Conservation (phyloP, 1,284 basidiomycete genomes). For the Agroathelia rolfsii region DNA sequence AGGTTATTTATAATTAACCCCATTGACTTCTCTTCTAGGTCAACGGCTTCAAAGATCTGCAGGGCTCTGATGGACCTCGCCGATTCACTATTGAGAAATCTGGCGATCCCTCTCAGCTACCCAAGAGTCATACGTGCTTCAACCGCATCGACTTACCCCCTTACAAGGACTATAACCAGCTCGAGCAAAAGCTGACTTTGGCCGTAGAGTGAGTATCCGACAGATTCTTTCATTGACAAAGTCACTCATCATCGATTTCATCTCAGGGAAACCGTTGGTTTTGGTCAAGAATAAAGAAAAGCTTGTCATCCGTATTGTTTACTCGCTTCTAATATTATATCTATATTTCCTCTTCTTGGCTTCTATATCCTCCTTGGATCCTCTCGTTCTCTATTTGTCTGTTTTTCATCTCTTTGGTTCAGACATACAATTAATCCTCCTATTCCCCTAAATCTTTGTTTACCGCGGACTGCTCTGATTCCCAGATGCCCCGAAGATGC, state of each 20-base stretch:
- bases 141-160: slow-evolving; percentile 81
- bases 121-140: slow-evolving; percentile 82
- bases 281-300: slow-evolving; percentile 52
- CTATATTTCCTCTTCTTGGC: slow-evolving; percentile 16
- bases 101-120: slow-evolving; percentile 77
- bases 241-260: slow-evolving; percentile 7
- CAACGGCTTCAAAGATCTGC: slow-evolving; percentile 91
- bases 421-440: too few relatives aligned
- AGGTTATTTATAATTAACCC: neutral
- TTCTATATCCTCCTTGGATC: too few relatives aligned
- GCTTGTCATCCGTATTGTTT: slow-evolving; percentile 7
- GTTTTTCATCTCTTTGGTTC: too few relatives aligned
- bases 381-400: too few relatives aligned
- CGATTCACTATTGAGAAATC: slow-evolving; percentile 88
- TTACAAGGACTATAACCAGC: slow-evolving; percentile 74
- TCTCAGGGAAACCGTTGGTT: slow-evolving; percentile 58
- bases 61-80: slow-evolving; percentile 87
- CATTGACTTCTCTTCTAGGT: slow-evolving; percentile 18
- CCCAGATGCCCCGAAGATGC: too few relatives aligned
- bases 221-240: too few relatives aligned
- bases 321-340: slow-evolving; percentile 10
- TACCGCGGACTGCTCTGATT: too few relatives aligned
- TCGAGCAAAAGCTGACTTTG: slow-evolving; percentile 78
- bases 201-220: slow-evolving; percentile 63
- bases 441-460: too few relatives aligned